Evolutionary conservation across 768 basidiomycete species (phyloP), one percentile per base, ranked within the genome.

Genomic region (Mycena albidolilacea): DNA sequence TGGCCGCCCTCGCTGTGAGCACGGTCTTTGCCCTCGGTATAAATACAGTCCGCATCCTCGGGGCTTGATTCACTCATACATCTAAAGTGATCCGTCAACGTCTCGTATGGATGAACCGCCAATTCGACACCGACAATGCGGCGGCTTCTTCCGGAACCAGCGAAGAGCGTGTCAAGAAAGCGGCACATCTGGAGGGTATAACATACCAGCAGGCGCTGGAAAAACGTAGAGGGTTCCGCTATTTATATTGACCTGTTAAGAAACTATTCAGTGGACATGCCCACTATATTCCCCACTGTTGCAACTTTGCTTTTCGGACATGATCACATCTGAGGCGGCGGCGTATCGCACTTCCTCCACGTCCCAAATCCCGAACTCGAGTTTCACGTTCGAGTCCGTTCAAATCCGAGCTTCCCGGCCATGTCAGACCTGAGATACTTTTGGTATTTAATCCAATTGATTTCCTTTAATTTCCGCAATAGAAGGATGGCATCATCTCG

Each of bases 171-270:
- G 82, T 88, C 64, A 84, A 85, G 69, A 85, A 86, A 43, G 86
- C 85, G 5, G 87, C 87, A 10, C 80, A 79, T 73, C 74, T 88
- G 61, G 86, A 87, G 70, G 85, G 85, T 1, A 83, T 88, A 38
- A 81, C 84, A 5, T 79, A 84, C 64, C 83, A 85, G 21, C 84
- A 86, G 64, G 87, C 87, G 15, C 43, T 86, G 30, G 78, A 77
- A 50, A 81, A 79, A 67, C 83, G 81, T 62, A 82, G 75, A 73
- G 85, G 84, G 2, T 87, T 88, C 77, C 79, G 86, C 8, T 88
- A 87, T 75, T 77, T 87, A 7, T 82, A 84, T 68, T 88, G 73
- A 78, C n/a, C 19, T 50, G 41, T 9, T 14, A 43, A 43, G 41
- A 43, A 30, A 30, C 30, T 30, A 30, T 30, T 30, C 30, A 30